Evolutionary conservation across 805 yeast genomes (phyloP), one percentile per base, ranked within the genome.

Genomic region (Monosporozyma solicola): DNA sequence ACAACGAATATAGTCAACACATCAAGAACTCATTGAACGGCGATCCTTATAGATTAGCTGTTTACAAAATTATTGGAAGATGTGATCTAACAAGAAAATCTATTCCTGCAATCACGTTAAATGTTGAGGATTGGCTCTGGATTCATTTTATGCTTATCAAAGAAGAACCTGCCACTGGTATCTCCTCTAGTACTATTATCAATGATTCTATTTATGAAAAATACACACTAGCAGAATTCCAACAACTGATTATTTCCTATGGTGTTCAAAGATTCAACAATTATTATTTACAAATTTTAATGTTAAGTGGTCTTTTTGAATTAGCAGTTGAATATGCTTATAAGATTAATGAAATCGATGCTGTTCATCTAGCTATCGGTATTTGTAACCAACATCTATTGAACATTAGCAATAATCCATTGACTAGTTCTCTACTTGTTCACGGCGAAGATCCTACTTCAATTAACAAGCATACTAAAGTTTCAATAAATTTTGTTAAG

Each of bases 61-160:
- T 90, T 5, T 94, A 88, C 72, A 92, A 94, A 69, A 77, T 94
- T 27, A 78, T 92, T 54, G 98, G 98, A n/a, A 84, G 94, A 67
- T 89, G 97, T 68, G 84, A 83, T 71, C 64, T 85, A 63, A 74
- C 85, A 48, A 76, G 83, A 68, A 82, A 82, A 68, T 72, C 79
- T 57, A 72, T 91, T 60, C 82, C 95, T 39, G 67, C 82, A n/a
- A 80, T 92, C 32, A 79, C 85, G 41, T 70, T 82, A 39, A 87
- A 95, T 54, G 80, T 91, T 48, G 98, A 92, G 68, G 98, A 92
- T 71, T 92, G 98, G 98, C 68, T 92, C 49, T 92, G 99, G 99
- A 80, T 87, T 65, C 97, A 94, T 69, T 76, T 94, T 53, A 77
- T 82, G 69, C 75, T 92, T 31, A 80, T 87, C 15, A 80, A 83